A percentile compares a stretch with the other conserved stretches of the same genome.
Evolutionary conservation across 2,329 filamentous ascomycete species (phyloP).

Genomic region (Sclerotinia spermophila): DNA sequence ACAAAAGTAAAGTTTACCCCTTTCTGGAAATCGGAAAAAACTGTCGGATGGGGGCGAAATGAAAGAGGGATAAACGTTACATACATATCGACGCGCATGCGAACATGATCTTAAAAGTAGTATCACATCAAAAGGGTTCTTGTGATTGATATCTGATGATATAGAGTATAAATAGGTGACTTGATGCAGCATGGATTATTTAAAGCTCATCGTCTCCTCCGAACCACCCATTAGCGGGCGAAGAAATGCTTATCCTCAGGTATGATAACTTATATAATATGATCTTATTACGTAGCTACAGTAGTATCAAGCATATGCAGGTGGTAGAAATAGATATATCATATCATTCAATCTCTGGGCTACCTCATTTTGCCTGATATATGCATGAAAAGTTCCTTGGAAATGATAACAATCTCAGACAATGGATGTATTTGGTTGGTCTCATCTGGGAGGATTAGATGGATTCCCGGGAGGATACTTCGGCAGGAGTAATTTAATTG

Average conservation of each 20-base stretch:
- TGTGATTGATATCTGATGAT: conserved; percentile 1
- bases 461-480: not conserved
- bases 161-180: conserved; percentile 7
- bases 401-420: not conserved
- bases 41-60: not conserved
- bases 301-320: not conserved
- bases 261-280: not conserved
- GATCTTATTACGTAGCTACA: too few relatives aligned
- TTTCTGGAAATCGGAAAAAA: not conserved
- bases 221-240: not conserved
- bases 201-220: not conserved
- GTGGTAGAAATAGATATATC: not conserved
- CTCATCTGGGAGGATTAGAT: not conserved
- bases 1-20: not conserved
- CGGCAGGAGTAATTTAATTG: not conserved
- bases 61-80: conserved; percentile 1
- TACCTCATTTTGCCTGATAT: not conserved
- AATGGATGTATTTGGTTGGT: not conserved
- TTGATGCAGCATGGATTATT: conserved; percentile 3
- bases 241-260: not conserved
- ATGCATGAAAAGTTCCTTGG: not conserved
- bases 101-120: conserved; percentile 15
- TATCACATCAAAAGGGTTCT: not conserved
- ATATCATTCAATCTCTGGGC: not conserved
- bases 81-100: not conserved